Base-by-base conservation (phyloP, 164 flowering plant species). In the Chimonanthus praecox region DNA sequence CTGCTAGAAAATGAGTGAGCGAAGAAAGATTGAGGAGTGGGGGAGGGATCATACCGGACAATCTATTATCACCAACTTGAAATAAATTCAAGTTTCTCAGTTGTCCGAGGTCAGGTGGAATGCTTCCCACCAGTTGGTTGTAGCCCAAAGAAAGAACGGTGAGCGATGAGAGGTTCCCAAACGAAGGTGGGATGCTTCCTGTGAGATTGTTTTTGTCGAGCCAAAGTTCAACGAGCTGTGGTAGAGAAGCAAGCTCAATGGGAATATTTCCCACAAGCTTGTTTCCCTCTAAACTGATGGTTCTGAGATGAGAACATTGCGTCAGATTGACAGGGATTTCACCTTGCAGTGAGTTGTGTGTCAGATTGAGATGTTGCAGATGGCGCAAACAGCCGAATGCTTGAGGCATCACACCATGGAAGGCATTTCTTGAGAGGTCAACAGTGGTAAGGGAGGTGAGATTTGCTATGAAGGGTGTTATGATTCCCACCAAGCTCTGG, bases 151-250 rank as follows among this genome's bases (percentile, higher is more conserved):
- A 49, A 49, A 72, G 10, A 3, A 18, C 6, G 11, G 44, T 16
- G 16, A 72, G 69, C 44, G 69, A 72, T 33, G 74, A 72, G 33
- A 72, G 74, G 49, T 72, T 72, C 46, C 74, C 74, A 47, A 72
- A 10, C 4, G 68, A 72, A 63, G 46, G 68, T 47, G 74, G 74
- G 45, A 62, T 72, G 16, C 20, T 48, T 72, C 68, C 58, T 0
- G 18, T 63, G 8, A 72, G 68, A 63, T 11, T 20, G 58, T 72
- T 72, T 10, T 0, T 0, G 7, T 6, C 69, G 3, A 72, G 47
- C 3, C 1, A 1, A 9, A 72, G 18, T 1, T 2, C 11, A 3
- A 3, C 13, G 11, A 72, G 69, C 62, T 72, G 49, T 4, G 49
- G 15, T 7, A 64, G 47, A 5, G 49, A 49, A 58, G 62, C 47